These are phyloP conservation scores for Trichoderma endophyticum DNA, from an alignment of 2,329 filamentous ascomycete species.

Conservation along the genomic window DNA sequence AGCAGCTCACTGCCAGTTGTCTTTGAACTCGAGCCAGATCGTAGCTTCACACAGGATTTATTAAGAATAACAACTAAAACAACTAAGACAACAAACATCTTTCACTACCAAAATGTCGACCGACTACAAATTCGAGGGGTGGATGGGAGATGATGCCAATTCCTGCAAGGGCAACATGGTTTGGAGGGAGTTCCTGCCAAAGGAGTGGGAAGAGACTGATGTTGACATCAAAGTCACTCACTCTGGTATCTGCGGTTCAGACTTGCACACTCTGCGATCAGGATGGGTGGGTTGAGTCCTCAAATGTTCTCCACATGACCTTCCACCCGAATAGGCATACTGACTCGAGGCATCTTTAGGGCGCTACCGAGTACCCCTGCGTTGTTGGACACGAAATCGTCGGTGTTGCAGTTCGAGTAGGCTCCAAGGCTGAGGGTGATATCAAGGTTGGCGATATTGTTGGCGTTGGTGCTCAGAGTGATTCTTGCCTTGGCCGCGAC, in stretches of 20 bases:
- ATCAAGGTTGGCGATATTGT: slow-evolving; percentile 63
- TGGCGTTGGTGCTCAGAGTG: slow-evolving; percentile 59
- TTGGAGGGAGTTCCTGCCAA: slow-evolving; percentile 57
- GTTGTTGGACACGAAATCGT: slow-evolving; percentile 66
- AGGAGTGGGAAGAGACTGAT: slow-evolving; percentile 63
- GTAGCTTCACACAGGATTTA: background rate
- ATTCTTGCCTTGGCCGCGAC: slow-evolving; percentile 48
- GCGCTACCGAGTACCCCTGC: slow-evolving; percentile 37
- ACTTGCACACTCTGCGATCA: slow-evolving; percentile 56
- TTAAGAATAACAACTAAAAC: background rate
- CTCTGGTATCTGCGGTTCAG: slow-evolving; percentile 64
- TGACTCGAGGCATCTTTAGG: slow-evolving; percentile 1
- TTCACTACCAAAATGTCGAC: slow-evolving; percentile 24
- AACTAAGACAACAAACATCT: background rate
- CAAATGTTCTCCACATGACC: background rate
- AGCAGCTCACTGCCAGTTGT: background rate
- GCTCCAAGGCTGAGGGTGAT: slow-evolving; percentile 41
- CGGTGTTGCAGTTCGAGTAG: slow-evolving; percentile 55
- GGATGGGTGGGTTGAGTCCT: slow-evolving; percentile 43
- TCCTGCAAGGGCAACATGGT: slow-evolving; percentile 50
- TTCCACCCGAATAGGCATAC: background rate
- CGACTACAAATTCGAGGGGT: slow-evolving; percentile 50
- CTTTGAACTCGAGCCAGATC: background rate
- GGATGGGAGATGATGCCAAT: slow-evolving; percentile 44
- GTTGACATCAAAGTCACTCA: slow-evolving; percentile 64